Evolutionary conservation across 2,329 filamentous ascomycete species (phyloP).

Genomic region (Fusarium sp.): DNA sequence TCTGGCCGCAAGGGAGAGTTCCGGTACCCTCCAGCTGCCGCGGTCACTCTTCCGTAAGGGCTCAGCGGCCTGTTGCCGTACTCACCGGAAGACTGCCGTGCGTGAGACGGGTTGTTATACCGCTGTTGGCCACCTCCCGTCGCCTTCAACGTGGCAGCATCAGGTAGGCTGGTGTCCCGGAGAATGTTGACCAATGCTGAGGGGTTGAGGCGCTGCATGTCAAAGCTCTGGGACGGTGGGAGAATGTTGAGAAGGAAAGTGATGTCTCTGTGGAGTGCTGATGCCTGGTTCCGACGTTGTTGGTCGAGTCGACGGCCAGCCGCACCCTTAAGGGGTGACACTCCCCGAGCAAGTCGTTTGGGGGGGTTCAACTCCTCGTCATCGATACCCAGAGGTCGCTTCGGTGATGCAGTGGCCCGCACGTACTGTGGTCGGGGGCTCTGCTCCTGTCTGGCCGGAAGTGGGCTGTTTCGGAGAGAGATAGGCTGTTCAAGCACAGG

Average conservation of each 20-base stretch:
- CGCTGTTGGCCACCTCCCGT: constrained; percentile 52
- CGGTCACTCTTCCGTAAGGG: constrained; percentile 59
- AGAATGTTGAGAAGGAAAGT: constrained; percentile 78
- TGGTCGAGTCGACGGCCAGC: constrained; percentile 88
- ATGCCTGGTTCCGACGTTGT: constrained; percentile 72
- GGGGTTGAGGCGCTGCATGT: constrained; percentile 76
- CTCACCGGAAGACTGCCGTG: constrained; percentile 57
- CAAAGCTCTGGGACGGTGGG: constrained; percentile 78
- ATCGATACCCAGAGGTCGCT: constrained; percentile 72
- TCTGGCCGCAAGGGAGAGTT: constrained; percentile 65
- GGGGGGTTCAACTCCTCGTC: constrained; percentile 82
- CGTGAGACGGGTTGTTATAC: constrained; percentile 50
- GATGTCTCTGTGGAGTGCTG: constrained; percentile 78
- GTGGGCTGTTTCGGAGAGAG: constrained; percentile 60
- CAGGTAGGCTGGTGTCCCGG: constrained; percentile 74
- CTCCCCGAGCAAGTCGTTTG: constrained; percentile 88
- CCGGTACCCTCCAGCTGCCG: constrained; percentile 58
- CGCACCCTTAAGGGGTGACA: constrained; percentile 91
- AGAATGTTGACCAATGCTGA: constrained; percentile 80
- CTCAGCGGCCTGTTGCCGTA: constrained; percentile 59
- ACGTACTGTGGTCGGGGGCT: constrained; percentile 63
- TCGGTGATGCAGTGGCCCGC: constrained; percentile 65
- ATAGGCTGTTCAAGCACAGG: constrained; percentile 65
- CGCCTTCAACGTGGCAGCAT: constrained; percentile 66
- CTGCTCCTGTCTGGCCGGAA: constrained; percentile 50